Evolutionary conservation across 2,329 filamentous ascomycete genomes (phyloP), one percentile per base, ranked within the genome.

Genomic region (Exophiala oligosperma): DNA sequence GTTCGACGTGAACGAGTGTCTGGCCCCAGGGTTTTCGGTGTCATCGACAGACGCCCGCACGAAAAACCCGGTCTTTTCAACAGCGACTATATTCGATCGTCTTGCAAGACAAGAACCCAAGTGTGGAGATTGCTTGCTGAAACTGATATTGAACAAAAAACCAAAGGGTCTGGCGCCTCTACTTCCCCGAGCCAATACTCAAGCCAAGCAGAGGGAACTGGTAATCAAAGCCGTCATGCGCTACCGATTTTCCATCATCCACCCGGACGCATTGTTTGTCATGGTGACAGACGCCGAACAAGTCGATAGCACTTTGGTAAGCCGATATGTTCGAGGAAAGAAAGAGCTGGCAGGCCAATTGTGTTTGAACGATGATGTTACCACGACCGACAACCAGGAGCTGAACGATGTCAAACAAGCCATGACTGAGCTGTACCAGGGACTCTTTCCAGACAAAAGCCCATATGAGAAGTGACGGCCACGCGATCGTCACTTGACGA

Each of bases 261-360:
- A 63, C 21, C 58, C 58, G 11, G 56, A 63, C 32, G 59, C 54
- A 17, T 38, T 61, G 35, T 63, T 63, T 43, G 54, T 61, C 44
- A 63, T 63, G 61, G 53, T 63, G 35, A 63, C 59, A 14, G 61
- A 63, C 40, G 59, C 59, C 14, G 61, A 63, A 32, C 61, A 63
- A 43, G 53, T 61, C 28, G 58, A 61, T 46, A 61, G 46, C 38
- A 55, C 51, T 23, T 41, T 63, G 23, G 50, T 57, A 17, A 55
- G 49, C 23, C 49, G 53, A 32, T 61, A 41, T 41, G 51, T 63
- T 37, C 53, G 56, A 21, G 41, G 26, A 12, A 56, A 53, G 37
- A 63, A 59, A 49, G 48, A 61, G 29, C 55, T 61, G 1, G 52
- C 60, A 1, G 61, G 61, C 7, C 59, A 63, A 23, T 41, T 61